Base-by-base conservation (phyloP, 176 grass and related monocot genomes). In the Ensete glaucum region DNA sequence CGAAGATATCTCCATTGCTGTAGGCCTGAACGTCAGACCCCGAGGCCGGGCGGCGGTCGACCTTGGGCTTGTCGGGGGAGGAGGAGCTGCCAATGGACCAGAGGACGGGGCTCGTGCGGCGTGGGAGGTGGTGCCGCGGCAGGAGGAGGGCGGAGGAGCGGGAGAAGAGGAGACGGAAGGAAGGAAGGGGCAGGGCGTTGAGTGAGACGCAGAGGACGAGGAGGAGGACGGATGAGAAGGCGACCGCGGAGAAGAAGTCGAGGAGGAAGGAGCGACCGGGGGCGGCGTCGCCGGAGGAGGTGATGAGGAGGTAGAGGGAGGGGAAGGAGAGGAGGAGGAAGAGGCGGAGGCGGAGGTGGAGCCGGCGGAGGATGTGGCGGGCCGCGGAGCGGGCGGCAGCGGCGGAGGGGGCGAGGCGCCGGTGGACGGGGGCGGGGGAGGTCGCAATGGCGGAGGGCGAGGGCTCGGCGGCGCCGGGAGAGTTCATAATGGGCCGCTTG, bases 1-100 rank as follows among this genome's bases (percentile, higher is more conserved):
- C 95, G 75, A 91, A 99, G 72, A 99, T 77, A 71, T 99, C 95
- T 0, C 95, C 91, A 68, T 94, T 99, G 84, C 78, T 94, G 73
- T 91, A 99, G 10, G 91, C 85, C 79, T 99, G 91, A 48, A 99
- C 91, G 69, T 87, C 91, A 80, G 80, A 87, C 54, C 95, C 95
- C 9, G 95, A 94, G 62, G 85, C 86, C 73, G 73, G 78, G 76
- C 0, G 84, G 82, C 52, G 82, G 79, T 68, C 50, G 34, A 53
- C 58, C 29, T 76, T 50, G 1, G 57, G 27, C 60, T 77, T 66
- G 29, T 68, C 8, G 14, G 11, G 34, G 24, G 71, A 52, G 54
- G 54, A 22, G 52, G 74, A 62, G 34, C 85, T 87, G 27, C 95
- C 95, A 55, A 99, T 99, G 62, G 88, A 99, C 95, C 95, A 99